Conservation (phyloP, 305 asterid genomes). For the Euphrasia arctica region DNA sequence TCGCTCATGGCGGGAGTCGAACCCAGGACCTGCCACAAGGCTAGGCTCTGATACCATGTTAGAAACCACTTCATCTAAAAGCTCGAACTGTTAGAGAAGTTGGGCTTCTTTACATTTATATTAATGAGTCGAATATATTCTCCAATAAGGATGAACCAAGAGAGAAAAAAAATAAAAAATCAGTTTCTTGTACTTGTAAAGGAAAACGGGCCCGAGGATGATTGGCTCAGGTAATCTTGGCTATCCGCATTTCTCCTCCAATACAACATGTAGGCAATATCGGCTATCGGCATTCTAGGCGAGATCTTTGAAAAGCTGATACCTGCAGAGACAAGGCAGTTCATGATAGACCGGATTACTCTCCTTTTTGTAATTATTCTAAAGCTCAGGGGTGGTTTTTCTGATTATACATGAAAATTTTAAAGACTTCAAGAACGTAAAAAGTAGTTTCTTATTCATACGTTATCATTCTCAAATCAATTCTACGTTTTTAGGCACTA, state of each 20-base stretch:
- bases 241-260: conserved; percentile 11
- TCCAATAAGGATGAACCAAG: background rate
- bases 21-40: no score
- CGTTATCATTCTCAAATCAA: conserved; percentile 9
- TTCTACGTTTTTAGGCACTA: conserved; percentile 6
- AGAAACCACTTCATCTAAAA: no score
- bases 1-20: no score
- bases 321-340: conserved; percentile 28
- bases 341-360: background rate
- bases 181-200: background rate
- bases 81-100: no score
- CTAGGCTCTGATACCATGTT: no score
- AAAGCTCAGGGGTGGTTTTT: background rate
- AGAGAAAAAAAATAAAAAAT: background rate
- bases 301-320: conserved; percentile 37
- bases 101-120: no score
- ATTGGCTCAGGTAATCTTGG: background rate
- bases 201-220: conserved; percentile 9
- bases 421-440: background rate
- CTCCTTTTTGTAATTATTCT: background rate
- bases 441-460: conserved; percentile 6
- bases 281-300: conserved; percentile 1
- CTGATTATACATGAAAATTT: background rate
- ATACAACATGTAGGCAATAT: background rate
- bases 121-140: no score